A percentile compares a stretch with the other conserved stretches of the same genome.
These are phyloP conservation scores for Aristolochia fimbriata DNA, from an alignment of 164 flowering plant species.

Conservation along the genomic window DNA sequence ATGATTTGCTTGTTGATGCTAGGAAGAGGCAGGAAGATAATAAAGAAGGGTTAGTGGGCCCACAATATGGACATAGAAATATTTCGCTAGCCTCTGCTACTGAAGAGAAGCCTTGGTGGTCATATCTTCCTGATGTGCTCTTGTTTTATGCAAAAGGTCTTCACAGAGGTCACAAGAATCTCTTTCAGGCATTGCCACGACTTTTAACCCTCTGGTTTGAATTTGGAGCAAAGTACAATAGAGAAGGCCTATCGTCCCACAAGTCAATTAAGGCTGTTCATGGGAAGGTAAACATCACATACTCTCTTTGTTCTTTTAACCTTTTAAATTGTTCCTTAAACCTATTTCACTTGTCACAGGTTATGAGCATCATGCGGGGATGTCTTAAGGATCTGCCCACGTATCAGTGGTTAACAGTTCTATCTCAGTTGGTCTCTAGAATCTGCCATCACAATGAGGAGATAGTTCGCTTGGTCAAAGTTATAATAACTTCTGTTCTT, in stretches of 20 bases:
- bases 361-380: slow-evolving; percentile 81
- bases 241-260: slow-evolving; percentile 43
- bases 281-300: slow-evolving; percentile 38
- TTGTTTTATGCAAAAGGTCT: slow-evolving; percentile 91
- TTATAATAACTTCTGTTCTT: slow-evolving; percentile 78
- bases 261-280: slow-evolving; percentile 62
- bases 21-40: slow-evolving; percentile 85
- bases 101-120: slow-evolving; percentile 76
- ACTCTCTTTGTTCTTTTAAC: not conserved
- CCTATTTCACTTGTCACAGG: slow-evolving; percentile 28
- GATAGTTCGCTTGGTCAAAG: slow-evolving; percentile 73
- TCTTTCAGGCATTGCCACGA: slow-evolving; percentile 97
- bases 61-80: slow-evolving; percentile 20
- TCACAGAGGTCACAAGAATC: slow-evolving; percentile 87
- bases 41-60: slow-evolving; percentile 21
- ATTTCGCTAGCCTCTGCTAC: slow-evolving; percentile 24
- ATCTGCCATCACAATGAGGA: slow-evolving; percentile 98
- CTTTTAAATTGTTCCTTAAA: not conserved
- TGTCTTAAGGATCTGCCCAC: slow-evolving; percentile 94
- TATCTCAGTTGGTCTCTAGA: slow-evolving; percentile 97
- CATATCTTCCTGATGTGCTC: slow-evolving; percentile 67
- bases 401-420: slow-evolving; percentile 88
- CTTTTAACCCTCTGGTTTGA: slow-evolving; percentile 98
- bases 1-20: slow-evolving; percentile 93
- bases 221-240: slow-evolving; percentile 73